These are phyloP conservation scores for Nicotiana knightiana DNA, from an alignment of 257 asterid species.

Conservation along the genomic window DNA sequence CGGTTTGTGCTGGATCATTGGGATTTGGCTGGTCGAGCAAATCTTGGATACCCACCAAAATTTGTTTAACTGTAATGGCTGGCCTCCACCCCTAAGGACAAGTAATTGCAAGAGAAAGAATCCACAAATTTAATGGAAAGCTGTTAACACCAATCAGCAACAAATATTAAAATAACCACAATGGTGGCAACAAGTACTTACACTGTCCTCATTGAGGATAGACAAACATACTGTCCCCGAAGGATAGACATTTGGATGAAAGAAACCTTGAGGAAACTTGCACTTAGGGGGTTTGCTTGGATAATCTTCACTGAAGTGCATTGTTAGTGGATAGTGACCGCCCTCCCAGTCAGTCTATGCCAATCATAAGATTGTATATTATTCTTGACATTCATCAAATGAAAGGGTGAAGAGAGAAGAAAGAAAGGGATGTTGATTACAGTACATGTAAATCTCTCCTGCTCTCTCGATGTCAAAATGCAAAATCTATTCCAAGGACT, in stretches of 20 bases:
- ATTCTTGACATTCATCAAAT: conserved; percentile 2
- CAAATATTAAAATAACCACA: neutral
- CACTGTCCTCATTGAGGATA: conserved; percentile 83
- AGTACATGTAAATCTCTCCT: neutral
- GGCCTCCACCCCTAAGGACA: conserved; percentile 39
- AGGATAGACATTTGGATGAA: conserved; percentile 88
- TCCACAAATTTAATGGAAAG: neutral
- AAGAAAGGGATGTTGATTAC: neutral
- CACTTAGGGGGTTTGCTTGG: conserved; percentile 93
- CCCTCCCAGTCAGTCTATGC: conserved; percentile 90
- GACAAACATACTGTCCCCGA: conserved; percentile 90
- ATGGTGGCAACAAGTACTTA: conserved; percentile 30
- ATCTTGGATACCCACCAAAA: conserved; percentile 39
- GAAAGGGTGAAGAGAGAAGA: neutral
- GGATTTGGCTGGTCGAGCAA: conserved; percentile 36
- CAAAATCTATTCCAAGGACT: neutral
- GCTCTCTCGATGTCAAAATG: neutral
- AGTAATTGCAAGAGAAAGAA: neutral
- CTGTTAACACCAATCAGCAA: neutral
- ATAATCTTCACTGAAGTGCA: conserved; percentile 83
- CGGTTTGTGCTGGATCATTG: conserved; percentile 32
- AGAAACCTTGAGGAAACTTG: conserved; percentile 71
- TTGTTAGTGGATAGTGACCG: conserved; percentile 67
- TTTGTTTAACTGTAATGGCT: conserved; percentile 37
- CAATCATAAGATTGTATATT: neutral